A percentile compares a stretch with the other conserved stretches of the same genome.
These are phyloP conservation scores for Kodamaea sp. DNA, from an alignment of 1,139 yeast species.

Conservation along the genomic window DNA sequence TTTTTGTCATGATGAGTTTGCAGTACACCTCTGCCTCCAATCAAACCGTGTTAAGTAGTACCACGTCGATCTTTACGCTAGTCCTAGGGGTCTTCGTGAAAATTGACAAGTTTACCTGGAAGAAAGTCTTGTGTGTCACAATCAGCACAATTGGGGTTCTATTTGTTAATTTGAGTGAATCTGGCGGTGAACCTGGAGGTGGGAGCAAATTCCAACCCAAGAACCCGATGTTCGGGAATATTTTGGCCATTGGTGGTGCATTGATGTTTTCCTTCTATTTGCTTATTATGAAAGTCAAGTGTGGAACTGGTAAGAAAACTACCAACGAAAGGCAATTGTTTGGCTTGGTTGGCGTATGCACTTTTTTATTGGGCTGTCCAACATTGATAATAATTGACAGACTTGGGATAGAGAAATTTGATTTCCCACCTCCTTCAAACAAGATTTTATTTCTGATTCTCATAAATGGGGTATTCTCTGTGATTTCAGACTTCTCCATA, in stretches of 20 bases:
- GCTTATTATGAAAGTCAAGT: conserved; percentile 41
- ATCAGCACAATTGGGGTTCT: conserved; percentile 49
- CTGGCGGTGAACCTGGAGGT: conserved; percentile 17
- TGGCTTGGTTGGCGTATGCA: conserved; percentile 47
- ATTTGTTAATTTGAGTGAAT: conserved; percentile 46
- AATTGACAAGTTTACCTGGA: conserved; percentile 44
- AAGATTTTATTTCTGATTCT: conserved; percentile 35
- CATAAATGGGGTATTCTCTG: conserved; percentile 46
- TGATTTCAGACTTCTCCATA: conserved; percentile 51
- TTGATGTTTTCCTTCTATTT: conserved; percentile 49
- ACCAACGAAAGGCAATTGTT: conserved; percentile 51
- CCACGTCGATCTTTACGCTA: conserved; percentile 54
- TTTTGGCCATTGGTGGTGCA: conserved; percentile 48
- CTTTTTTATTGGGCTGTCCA: conserved; percentile 42
- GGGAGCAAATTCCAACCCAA: conserved; percentile 33
- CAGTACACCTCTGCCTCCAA: conserved; percentile 56
- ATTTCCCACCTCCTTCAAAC: conserved; percentile 42
- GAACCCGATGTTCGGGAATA: conserved; percentile 47
- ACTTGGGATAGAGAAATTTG: conserved; percentile 40
- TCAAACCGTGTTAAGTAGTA: conserved; percentile 52
- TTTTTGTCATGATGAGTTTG: conserved; percentile 41
- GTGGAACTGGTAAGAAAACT: conserved; percentile 45
- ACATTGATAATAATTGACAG: conserved; percentile 33
- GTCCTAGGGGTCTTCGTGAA: conserved; percentile 41
- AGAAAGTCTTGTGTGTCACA: conserved; percentile 45